These are phyloP conservation scores for Paecilomyces fulvus DNA, from an alignment of 2,329 filamentous ascomycete species.

Conservation along the genomic window DNA sequence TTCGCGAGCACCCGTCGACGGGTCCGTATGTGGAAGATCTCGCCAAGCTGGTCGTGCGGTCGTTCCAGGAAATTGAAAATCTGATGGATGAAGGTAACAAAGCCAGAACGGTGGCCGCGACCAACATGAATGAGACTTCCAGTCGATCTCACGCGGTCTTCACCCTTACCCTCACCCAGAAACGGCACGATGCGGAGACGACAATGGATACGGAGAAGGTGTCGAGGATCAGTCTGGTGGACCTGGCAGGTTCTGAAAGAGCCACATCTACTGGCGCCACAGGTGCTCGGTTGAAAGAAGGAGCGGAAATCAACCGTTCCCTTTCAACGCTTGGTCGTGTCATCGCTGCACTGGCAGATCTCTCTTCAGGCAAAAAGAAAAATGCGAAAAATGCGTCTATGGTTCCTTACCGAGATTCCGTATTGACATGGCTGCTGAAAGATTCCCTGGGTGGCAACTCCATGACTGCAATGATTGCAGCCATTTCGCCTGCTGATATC, in stretches of 20 bases:
- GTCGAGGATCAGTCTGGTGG: constrained; percentile 94
- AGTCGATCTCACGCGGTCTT: constrained; percentile 98
- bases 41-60: constrained; percentile 86
- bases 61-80: constrained; percentile 91
- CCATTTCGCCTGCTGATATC: constrained; percentile 95
- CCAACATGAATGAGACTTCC: constrained; percentile 99
- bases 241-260: constrained; percentile 94
- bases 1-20: constrained; percentile 93
- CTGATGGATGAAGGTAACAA: constrained; percentile 99
- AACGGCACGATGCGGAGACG: constrained; percentile 80
- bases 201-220: constrained; percentile 98
- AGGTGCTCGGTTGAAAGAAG: constrained; percentile 88
- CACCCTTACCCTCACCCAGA: constrained; percentile 90
- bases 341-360: constrained; percentile 87
- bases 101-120: constrained; percentile 91
- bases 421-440: constrained; percentile 93
- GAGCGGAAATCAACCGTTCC: constrained; percentile 96
- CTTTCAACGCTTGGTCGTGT: constrained; percentile 94
- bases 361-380: constrained; percentile 75
- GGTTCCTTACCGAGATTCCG: constrained; percentile 94
- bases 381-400: constrained; percentile 62
- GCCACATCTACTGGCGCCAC: constrained; percentile 96
- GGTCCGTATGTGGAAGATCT: constrained; percentile 97
- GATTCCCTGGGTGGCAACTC: constrained; percentile 97
- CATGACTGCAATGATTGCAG: constrained; percentile 99